A percentile compares a stretch with the other conserved stretches of the same genome.
Conservation (phyloP, 768 basidiomycete species). For the Austroboletus festivus region DNA sequence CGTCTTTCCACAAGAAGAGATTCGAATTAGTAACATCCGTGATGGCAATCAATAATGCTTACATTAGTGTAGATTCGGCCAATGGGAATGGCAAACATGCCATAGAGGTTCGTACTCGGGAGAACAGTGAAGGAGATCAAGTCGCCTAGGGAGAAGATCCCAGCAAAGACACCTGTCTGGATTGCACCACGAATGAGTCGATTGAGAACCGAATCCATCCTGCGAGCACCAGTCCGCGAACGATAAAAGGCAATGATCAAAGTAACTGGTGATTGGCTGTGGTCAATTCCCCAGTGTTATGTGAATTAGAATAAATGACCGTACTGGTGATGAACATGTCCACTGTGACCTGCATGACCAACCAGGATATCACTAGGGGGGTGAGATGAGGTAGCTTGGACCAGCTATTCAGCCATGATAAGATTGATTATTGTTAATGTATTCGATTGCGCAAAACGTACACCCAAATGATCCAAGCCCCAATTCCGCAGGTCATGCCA, state of each 20-base stretch:
- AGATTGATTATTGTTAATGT: not conserved
- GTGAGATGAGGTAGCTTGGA: constrained; percentile 40
- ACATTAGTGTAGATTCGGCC: constrained; percentile 48
- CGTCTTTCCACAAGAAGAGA: not conserved
- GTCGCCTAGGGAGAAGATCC: constrained; percentile 25
- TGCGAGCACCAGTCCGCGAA: constrained; percentile 49
- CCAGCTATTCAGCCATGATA: constrained; percentile 28
- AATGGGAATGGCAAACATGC: constrained; percentile 39
- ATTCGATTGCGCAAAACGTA: constrained; percentile 21
- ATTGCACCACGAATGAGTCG: constrained; percentile 9
- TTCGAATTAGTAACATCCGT: no score
- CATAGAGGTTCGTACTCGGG: constrained; percentile 32
- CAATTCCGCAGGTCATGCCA: constrained; percentile 42
- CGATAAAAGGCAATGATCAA: not conserved
- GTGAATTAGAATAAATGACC: not conserved
- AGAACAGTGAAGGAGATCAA: constrained; percentile 35
- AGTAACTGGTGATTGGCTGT: constrained; percentile 17
- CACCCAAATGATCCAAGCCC: constrained; percentile 41
- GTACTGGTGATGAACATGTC: constrained; percentile 46
- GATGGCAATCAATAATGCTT: constrained; percentile 9
- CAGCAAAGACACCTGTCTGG: constrained; percentile 3
- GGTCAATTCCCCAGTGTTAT: not conserved
- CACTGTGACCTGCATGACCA: constrained; percentile 42
- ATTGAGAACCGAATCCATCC: constrained; percentile 42
- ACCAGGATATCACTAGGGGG: constrained; percentile 45